Conservation (phyloP, 805 yeast species). For the Saturnispora dispora region DNA sequence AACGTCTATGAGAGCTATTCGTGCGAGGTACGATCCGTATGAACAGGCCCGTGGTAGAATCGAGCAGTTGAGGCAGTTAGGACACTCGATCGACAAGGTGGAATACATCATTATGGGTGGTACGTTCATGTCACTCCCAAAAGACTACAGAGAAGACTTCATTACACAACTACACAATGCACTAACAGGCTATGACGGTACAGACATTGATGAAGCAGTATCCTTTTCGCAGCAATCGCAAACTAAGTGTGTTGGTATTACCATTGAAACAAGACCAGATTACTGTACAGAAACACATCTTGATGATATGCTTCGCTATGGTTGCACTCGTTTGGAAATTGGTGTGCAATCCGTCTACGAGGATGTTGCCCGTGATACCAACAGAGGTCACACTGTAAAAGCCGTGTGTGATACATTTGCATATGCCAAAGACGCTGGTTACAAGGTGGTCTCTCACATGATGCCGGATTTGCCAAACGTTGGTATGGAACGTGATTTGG, state of each 20-base stretch:
- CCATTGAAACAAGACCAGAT: constrained; percentile 97
- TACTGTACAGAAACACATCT: constrained; percentile 94
- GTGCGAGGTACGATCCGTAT: constrained; percentile 96
- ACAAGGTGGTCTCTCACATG: constrained; percentile 97
- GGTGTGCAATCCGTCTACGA: constrained; percentile 97
- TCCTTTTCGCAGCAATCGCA: constrained; percentile 84
- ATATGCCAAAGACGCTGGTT: constrained; percentile 96
- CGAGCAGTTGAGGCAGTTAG: constrained; percentile 89
- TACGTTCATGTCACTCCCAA: constrained; percentile 91
- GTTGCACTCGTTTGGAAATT: constrained; percentile 92
- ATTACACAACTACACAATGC: constrained; percentile 91
- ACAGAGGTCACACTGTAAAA: constrained; percentile 94
- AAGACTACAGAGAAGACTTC: constrained; percentile 81
- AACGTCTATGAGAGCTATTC: constrained; percentile 97
- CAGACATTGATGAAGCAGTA: constrained; percentile 83
- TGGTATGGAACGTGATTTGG: constrained; percentile 96
- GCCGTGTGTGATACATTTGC: constrained; percentile 95
- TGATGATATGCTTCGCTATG: constrained; percentile 91
- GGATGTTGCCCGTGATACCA: constrained; percentile 97
- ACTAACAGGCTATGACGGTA: constrained; percentile 83
- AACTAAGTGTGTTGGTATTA: constrained; percentile 96
- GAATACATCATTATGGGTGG: constrained; percentile 99
- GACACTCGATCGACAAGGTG: constrained; percentile 94
- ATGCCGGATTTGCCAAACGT: constrained; percentile 99
- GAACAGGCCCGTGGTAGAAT: constrained; percentile 98